A percentile compares a stretch with the other conserved stretches of the same genome.
Evolutionary conservation across 2,329 filamentous ascomycete species (phyloP).

Genomic region (Emergomyces pasteurianus): DNA sequence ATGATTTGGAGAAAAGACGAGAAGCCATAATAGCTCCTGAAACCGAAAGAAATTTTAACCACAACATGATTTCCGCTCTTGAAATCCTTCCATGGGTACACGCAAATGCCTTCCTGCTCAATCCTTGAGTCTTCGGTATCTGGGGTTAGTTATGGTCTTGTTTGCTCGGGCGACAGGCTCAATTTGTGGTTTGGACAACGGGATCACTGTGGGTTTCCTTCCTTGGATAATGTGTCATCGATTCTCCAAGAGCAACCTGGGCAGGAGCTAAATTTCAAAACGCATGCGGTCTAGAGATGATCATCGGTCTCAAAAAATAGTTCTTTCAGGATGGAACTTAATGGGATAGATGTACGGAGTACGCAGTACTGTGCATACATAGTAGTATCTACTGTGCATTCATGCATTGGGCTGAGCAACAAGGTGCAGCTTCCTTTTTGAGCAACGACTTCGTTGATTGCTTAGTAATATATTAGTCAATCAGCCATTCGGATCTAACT

Average conservation of each 20-base stretch:
- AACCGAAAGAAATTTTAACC: not conserved
- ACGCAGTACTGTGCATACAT: too few relatives aligned
- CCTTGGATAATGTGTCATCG: not conserved
- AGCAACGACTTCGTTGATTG: too few relatives aligned
- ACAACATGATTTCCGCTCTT: not conserved
- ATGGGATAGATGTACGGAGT: too few relatives aligned
- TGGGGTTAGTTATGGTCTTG: not conserved
- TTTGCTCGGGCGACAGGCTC: not conserved
- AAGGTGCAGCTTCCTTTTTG: too few relatives aligned
- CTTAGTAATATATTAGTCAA: not conserved
- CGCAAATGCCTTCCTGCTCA: not conserved
- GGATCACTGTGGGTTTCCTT: not conserved
- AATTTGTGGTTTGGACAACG: not conserved
- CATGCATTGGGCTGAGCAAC: too few relatives aligned
- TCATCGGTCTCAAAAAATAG: not conserved
- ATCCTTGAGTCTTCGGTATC: not conserved
- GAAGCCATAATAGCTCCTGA: not conserved
- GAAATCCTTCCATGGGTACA: not conserved
- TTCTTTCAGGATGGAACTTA: not conserved
- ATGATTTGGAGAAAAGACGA: not conserved
- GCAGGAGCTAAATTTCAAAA: not conserved
- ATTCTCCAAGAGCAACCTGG: not conserved
- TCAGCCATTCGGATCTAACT: too few relatives aligned
- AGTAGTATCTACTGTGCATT: too few relatives aligned
- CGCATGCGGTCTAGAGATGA: not conserved